Evolutionary conservation across 2,329 filamentous ascomycete species (phyloP).

Genomic region (Venturia pyrina): DNA sequence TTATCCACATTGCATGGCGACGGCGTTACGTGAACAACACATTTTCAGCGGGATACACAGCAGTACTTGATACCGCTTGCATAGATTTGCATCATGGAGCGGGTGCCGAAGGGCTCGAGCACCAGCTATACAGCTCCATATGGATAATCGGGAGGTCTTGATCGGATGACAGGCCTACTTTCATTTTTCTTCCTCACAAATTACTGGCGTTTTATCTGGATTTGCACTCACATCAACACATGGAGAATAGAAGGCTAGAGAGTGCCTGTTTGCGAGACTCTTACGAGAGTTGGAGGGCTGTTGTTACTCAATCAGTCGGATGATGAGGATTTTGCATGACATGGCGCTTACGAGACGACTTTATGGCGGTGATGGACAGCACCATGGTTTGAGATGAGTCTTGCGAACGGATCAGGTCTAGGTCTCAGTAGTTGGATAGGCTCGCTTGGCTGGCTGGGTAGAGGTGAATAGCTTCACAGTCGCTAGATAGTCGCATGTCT

Average conservation of each 20-base stretch:
- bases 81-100: slow-evolving; percentile 5
- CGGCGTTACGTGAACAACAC: slow-evolving; percentile 40
- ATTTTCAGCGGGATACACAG: not conserved
- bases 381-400: not conserved
- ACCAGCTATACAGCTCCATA: slow-evolving; percentile 3
- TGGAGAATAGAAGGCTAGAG: not conserved
- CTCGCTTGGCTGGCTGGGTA: not conserved
- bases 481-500: not conserved
- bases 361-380: not conserved
- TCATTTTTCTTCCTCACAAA: not conserved
- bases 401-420: not conserved
- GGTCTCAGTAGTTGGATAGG: slow-evolving; percentile 1
- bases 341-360: not conserved
- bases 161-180: not conserved
- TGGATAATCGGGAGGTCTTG: not conserved
- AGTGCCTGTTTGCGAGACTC: not conserved
- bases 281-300: not conserved
- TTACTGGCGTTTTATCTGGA: not conserved
- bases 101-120: slow-evolving; percentile 5
- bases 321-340: not conserved
- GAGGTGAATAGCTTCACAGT: not conserved
- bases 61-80: not conserved
- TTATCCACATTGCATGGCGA: slow-evolving; percentile 22
- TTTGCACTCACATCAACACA: not conserved
- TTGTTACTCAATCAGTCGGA: not conserved